Percentiles rank a stretch among this genome's conserved stretches.
Evolutionary conservation across 75 land plant species (phyloP).

Genomic region (Gnetum montanum): DNA sequence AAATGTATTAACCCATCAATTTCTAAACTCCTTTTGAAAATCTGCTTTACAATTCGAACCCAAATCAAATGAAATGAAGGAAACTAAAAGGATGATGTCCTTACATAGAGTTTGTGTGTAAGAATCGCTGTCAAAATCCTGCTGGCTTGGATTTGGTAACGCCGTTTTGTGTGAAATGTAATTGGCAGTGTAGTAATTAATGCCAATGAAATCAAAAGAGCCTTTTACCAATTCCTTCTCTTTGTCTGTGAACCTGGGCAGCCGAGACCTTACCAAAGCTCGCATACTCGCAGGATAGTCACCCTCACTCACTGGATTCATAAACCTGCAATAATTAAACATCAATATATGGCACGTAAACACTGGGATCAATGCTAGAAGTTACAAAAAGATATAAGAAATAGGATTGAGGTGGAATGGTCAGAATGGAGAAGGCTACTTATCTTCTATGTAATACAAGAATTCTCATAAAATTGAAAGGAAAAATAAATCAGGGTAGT

Average conservation of each 20-base stretch:
- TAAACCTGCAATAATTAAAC: neutral
- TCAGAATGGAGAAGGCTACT: too few relatives aligned
- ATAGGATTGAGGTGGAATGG: too few relatives aligned
- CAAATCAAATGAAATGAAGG: neutral
- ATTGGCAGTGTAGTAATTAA: constrained; percentile 17
- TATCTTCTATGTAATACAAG: too few relatives aligned
- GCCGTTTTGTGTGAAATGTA: constrained; percentile 2
- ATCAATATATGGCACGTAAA: constrained; percentile 6
- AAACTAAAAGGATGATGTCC: neutral
- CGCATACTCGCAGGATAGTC: constrained; percentile 2
- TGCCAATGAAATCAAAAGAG: constrained; percentile 22
- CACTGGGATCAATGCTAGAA: constrained; percentile 5
- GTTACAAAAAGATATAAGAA: too few relatives aligned
- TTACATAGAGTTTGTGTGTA: too few relatives aligned
- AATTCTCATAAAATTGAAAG: too few relatives aligned
- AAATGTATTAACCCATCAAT: neutral
- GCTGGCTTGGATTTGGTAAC: neutral
- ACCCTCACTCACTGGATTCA: constrained; percentile 10
- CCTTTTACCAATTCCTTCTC: constrained; percentile 3
- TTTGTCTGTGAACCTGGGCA: constrained; percentile 12
- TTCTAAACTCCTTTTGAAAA: too few relatives aligned
- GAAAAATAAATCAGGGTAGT: too few relatives aligned
- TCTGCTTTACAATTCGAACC: neutral
- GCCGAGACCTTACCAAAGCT: neutral
- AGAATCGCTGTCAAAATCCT: neutral